These are phyloP conservation scores for Astrothelium subdiscretum DNA, from an alignment of 495 filamentous ascomycete species.

Conservation along the genomic window DNA sequence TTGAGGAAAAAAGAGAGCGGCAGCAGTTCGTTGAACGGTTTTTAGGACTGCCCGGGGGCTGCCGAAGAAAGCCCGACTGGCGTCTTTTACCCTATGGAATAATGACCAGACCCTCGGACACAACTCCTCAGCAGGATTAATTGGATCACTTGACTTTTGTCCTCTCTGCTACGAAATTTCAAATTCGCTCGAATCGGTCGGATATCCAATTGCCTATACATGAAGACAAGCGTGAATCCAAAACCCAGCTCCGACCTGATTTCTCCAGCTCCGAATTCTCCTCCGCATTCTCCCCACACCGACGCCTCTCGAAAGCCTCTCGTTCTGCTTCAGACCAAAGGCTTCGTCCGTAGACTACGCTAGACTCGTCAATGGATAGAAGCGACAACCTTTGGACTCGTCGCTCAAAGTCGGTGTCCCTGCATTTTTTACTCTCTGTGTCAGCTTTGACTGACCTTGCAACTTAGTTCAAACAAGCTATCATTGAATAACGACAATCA, in stretches of 20 bases:
- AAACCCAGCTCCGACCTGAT: neutral
- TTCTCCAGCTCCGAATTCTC: neutral
- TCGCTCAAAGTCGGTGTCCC: conserved; percentile 65
- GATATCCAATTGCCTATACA: neutral
- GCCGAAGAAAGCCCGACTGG: neutral
- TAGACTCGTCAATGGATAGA: conserved; percentile 30
- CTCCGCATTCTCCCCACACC: conserved; percentile 10
- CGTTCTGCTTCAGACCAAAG: neutral
- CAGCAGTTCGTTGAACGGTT: conserved; percentile 11
- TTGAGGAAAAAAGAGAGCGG: conserved; percentile 25
- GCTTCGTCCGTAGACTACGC: neutral
- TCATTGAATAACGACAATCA: conserved; percentile 55
- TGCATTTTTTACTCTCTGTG: neutral
- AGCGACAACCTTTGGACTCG: conserved; percentile 77
- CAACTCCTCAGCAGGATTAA: neutral
- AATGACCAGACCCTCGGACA: neutral
- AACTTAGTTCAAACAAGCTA: conserved; percentile 39
- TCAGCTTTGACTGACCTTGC: conserved; percentile 8
- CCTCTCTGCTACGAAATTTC: neutral
- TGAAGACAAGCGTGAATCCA: neutral
- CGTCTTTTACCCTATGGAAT: neutral
- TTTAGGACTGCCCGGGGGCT: neutral
- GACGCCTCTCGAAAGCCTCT: neutral
- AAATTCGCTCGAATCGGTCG: neutral
- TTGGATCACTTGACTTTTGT: neutral